Base-by-base conservation (phyloP, 768 basidiomycete species). In the Daedaleopsis nitida region DNA sequence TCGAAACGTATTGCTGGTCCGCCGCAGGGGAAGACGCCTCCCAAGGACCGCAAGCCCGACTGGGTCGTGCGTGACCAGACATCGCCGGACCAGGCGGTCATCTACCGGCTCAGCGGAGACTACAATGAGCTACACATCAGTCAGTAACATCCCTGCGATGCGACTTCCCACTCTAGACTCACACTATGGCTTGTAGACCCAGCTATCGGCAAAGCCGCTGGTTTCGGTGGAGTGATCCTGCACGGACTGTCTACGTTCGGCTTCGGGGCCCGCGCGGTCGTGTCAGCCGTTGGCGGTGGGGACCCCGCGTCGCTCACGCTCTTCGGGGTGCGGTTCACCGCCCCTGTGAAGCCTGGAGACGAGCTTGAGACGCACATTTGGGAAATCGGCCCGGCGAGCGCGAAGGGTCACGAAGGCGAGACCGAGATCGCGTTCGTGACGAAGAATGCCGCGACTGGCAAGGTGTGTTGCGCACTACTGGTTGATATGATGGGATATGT, bases 201-300 rank as follows among this genome's bases (percentile, higher is more conserved):
- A 1, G 72, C 68, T 14, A 84, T 91, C 42, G 93, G 92, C n/a
- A 72, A 85, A 64, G 79, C 78, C 9, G 80, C 86, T 17, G 91
- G 92, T 12, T 94, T 96, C 68, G 91, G 91, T 2, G 93, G 88
- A 51, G 85, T 88, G 39, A 94, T 96, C 67, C 81, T 95, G 3
- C 93, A 96, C 69, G 93, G 93, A 32, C 80, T 95, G 24, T 87
- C 89, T 19, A 85, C 88, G 0, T 94, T 83, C 70, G 93, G 93
- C 11, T 93, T 93, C 70, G 89, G 81, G 9, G 94, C 91, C 3
- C 86, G 92, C 45, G 90, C 85, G 1, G 74, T 95, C 56, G 78
- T 96, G 62, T 80, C 81, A 59, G 79, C 80, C 1, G 80, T 87
- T 13, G 91, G 85, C 0, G 81, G 79, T 0, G 81, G 82, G 47